Evolutionary conservation across 2,329 filamentous ascomycete species (phyloP), one percentile per base, ranked within the genome.

Genomic region (Colletotrichum trifolii): DNA sequence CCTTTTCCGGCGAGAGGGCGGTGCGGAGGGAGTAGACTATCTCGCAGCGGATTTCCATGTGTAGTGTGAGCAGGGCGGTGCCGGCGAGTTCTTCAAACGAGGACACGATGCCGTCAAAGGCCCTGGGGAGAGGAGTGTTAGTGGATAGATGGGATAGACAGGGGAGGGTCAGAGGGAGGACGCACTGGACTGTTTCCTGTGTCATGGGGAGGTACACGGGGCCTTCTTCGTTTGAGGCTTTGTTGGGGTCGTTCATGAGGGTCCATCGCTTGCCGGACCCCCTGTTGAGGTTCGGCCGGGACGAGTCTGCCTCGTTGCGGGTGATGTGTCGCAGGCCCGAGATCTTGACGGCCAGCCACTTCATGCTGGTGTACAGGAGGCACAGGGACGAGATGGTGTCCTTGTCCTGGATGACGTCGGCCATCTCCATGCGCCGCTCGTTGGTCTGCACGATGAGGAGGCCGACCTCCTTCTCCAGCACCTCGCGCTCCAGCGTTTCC

Each of bases 281-380:
- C 66, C 82, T 83, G 12, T 83, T 78, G 52, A 87, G 71, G 39
- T 79, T 83, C 42, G 83, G 83, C 46, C 83, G 79, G 68, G 88
- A 85, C 38, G 88, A 88, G 76, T 93, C 88, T 42, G 87, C 86
- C 49, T 92, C 88, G 66, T 91, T 88, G 56, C 86, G 83, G 17
- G 92, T 95, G 72, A 97, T 93, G 73, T 95, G 90, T 46, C 96
- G 88, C 57, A 99, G 83, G 62, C 92, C 85, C n/a, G 85, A 82
- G 46, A 97, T 89, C 78, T 95, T 96, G 70, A 90, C 90, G 17
- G 92, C 89, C 40, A 99, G 87, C 96, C 96, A 99, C 82, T 96
- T 96, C 93, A 98, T 97, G 81, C 94, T 97, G 54, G 94, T 97
- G 77, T 97, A 96, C 40, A 99, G 82, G 43, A 97, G 85, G 71